These are phyloP conservation scores for Canna indica DNA, from an alignment of 176 grass and related monocot genomes.

Conservation along the genomic window DNA sequence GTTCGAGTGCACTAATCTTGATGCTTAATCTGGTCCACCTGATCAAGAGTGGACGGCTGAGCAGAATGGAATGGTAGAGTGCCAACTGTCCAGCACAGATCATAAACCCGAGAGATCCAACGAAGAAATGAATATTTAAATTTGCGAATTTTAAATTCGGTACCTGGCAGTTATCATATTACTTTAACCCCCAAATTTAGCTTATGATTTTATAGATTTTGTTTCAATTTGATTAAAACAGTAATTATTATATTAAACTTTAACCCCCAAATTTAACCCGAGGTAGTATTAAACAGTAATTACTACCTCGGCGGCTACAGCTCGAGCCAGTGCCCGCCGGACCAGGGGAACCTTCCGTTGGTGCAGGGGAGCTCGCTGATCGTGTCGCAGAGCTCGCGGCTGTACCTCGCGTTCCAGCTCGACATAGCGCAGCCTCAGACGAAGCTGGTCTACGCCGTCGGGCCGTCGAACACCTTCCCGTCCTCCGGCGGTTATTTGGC, in stretches of 20 bases:
- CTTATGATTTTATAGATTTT: too few relatives aligned
- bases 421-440: conserved; percentile 14
- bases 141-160: too few relatives aligned
- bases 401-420: conserved; percentile 52
- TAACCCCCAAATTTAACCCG: too few relatives aligned
- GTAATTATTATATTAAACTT: too few relatives aligned
- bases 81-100: too few relatives aligned
- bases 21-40: not conserved
- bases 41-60: not conserved
- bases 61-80: too few relatives aligned
- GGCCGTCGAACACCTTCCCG: conserved; percentile 17
- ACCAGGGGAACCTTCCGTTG: conserved; percentile 30
- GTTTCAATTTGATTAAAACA: too few relatives aligned
- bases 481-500: conserved; percentile 16
- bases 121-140: too few relatives aligned
- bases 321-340: conserved; percentile 34
- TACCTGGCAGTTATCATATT: too few relatives aligned
- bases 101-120: too few relatives aligned
- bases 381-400: conserved; percentile 30
- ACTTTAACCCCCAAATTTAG: too few relatives aligned
- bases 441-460: conserved; percentile 35
- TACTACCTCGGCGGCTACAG: conserved; percentile 56
- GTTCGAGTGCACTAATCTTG: not conserved
- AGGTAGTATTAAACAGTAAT: not conserved
- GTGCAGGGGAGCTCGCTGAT: conserved; percentile 18